Evolutionary conservation across 176 grass and related monocot genomes (phyloP), one percentile per base, ranked within the genome.

Genomic region (Oryza glaberrima): DNA sequence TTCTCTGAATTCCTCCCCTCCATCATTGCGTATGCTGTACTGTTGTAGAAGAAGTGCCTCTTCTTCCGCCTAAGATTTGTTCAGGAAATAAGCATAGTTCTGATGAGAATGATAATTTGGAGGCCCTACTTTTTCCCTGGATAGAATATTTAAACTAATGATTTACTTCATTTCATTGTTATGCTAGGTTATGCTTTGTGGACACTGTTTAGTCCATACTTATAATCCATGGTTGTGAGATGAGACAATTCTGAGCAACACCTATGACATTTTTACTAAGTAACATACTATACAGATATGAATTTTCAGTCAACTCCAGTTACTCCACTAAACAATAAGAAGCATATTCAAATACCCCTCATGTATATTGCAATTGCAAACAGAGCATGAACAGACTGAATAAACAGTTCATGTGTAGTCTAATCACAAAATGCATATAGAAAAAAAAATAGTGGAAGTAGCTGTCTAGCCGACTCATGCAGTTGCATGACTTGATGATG

Each of bases 31-130:
- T 26, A 75, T 73, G 36, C 22, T 91, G 71, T 87, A 94, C 12
- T 86, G 85, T 81, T 99, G 93, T 25, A 94, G 41, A 12, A 99
- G 77, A 75, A 99, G 88, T 79, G 91, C 93, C 78, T 94, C 96
- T 87, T 99, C 96, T 77, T 94, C 96, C 1, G 91, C 96, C 91
- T 96, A 90, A 34, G 36, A 86, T 76, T 81, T n/a, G 48, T 58
- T 56, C 17, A 69, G 71, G 69, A 82, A 82, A 76, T 75, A 88
- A 88, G 28, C 48, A 26, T 48, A 80, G 22, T 80, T 80, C 30
- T 19, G 12, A 64, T 54, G 3, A 5, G 20, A 76, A 91, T 7
- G 10, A 69, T 63, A 63, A 88, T 67, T 70, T 67, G 3, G 49
- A 47, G 17, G 16, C 46, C 20, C 3, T 67, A 58, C 67, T n/a